Evolutionary conservation across 2,329 filamentous ascomycete species (phyloP).

Genomic region (Hypoxylon sp.): DNA sequence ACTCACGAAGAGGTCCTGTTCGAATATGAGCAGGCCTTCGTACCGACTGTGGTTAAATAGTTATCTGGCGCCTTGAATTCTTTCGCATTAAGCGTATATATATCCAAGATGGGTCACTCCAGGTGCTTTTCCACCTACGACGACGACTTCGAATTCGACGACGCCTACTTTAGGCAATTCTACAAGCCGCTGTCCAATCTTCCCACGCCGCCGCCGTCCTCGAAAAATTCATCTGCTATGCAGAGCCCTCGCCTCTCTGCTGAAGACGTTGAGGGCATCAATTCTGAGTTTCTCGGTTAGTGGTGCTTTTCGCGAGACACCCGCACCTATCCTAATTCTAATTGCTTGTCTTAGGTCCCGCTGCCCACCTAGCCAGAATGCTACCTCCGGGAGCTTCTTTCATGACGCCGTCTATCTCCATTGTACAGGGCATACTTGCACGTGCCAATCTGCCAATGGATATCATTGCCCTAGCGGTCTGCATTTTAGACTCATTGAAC

Average conservation of each 20-base stretch:
- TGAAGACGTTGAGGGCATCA: constrained; percentile 63
- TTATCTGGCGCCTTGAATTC: constrained; percentile 48
- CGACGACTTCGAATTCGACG: constrained; percentile 66
- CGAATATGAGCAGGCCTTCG: constrained; percentile 50
- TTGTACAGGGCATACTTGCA: constrained; percentile 73
- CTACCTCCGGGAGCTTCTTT: constrained; percentile 75
- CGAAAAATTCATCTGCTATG: constrained; percentile 60
- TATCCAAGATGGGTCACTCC: constrained; percentile 54
- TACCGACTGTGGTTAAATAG: constrained; percentile 35
- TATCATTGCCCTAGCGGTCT: constrained; percentile 74
- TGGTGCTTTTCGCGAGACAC: constrained; percentile 32
- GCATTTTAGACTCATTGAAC: constrained; percentile 76
- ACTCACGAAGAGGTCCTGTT: constrained; percentile 27
- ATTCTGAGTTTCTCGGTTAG: constrained; percentile 60
- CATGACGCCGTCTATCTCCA: constrained; percentile 68
- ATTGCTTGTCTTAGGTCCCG: constrained; percentile 65
- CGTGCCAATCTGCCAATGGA: constrained; percentile 72
- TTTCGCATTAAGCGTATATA: constrained; percentile 16
- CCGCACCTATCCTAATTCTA: constrained; percentile 36
- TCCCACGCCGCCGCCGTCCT: constrained; percentile 75
- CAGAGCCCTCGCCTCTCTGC: constrained; percentile 61
- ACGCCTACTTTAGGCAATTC: constrained; percentile 70
- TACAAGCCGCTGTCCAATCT: constrained; percentile 78
- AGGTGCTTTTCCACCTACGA: constrained; percentile 56
- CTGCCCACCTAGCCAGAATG: constrained; percentile 76